Evolutionary conservation across 176 grass and related monocot genomes (phyloP).

Genomic region (Triticum monococcum): DNA sequence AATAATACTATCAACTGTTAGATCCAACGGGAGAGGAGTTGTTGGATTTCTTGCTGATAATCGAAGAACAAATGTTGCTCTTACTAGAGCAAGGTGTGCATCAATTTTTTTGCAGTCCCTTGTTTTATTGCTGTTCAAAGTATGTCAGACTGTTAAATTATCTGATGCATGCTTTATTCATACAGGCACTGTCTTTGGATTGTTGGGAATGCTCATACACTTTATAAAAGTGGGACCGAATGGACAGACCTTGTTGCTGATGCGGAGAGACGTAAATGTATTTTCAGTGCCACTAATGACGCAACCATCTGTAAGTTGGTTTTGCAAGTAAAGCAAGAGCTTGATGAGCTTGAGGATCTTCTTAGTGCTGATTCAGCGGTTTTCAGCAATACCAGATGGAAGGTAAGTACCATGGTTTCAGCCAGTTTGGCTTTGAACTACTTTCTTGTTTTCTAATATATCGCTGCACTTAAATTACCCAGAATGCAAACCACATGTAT

Average conservation of each 20-base stretch:
- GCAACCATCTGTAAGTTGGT: slow-evolving; percentile 46
- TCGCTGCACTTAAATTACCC: background rate
- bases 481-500: background rate
- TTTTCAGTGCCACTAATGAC: slow-evolving; percentile 49
- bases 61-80: slow-evolving; percentile 74
- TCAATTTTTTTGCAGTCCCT: background rate
- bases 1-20: slow-evolving; percentile 77
- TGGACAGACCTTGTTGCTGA: slow-evolving; percentile 61
- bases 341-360: slow-evolving; percentile 75
- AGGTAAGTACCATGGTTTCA: slow-evolving; percentile 40
- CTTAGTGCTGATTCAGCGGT: slow-evolving; percentile 56
- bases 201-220: slow-evolving; percentile 60
- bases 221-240: slow-evolving; percentile 44
- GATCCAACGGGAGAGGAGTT: slow-evolving; percentile 44
- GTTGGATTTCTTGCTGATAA: slow-evolving; percentile 66
- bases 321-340: slow-evolving; percentile 54
- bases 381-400: slow-evolving; percentile 66
- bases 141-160: background rate
- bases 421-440: background rate
- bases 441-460: background rate
- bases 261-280: slow-evolving; percentile 41
- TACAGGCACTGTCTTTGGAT: slow-evolving; percentile 88
- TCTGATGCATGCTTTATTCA: slow-evolving; percentile 16
- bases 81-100: slow-evolving; percentile 78
- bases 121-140: background rate